These are phyloP conservation scores for Selenicereus undatus DNA, from an alignment of 148 eudicot genomes.

Conservation along the genomic window DNA sequence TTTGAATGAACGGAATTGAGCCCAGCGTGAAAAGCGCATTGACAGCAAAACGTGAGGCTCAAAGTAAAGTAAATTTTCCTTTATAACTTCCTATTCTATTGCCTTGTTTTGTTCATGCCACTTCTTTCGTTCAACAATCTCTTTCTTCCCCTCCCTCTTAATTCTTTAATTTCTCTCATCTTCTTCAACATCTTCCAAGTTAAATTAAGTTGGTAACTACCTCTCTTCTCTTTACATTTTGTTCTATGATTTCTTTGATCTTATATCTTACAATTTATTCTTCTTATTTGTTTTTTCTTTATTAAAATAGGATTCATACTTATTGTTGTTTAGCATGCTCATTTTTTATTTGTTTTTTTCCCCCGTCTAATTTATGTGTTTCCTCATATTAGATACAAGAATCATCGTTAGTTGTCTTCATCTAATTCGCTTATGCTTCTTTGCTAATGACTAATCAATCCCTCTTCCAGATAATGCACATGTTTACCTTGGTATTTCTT, in stretches of 20 bases:
- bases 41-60: background rate
- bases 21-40: slow-evolving; percentile 2
- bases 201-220: background rate
- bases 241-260: background rate
- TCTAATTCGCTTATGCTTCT: too few relatives aligned
- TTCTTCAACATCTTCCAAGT: background rate
- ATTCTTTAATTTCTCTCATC: background rate
- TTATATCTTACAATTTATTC: background rate
- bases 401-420: too few relatives aligned
- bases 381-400: too few relatives aligned
- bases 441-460: too few relatives aligned
- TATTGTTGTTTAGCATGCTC: too few relatives aligned
- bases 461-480: too few relatives aligned
- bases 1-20: background rate
- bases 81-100: slow-evolving; percentile 6
- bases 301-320: too few relatives aligned
- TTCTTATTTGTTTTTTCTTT: background rate
- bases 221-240: background rate
- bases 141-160: background rate
- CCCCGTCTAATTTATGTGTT: too few relatives aligned
- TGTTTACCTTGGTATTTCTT: too few relatives aligned
- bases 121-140: background rate
- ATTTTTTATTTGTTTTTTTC: too few relatives aligned
- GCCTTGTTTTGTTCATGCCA: background rate
- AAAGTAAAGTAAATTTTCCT: background rate